phyloP scores from a whole-genome alignment of 2,329 filamentous ascomycete species.

The Scorias spongiosa region DNA sequence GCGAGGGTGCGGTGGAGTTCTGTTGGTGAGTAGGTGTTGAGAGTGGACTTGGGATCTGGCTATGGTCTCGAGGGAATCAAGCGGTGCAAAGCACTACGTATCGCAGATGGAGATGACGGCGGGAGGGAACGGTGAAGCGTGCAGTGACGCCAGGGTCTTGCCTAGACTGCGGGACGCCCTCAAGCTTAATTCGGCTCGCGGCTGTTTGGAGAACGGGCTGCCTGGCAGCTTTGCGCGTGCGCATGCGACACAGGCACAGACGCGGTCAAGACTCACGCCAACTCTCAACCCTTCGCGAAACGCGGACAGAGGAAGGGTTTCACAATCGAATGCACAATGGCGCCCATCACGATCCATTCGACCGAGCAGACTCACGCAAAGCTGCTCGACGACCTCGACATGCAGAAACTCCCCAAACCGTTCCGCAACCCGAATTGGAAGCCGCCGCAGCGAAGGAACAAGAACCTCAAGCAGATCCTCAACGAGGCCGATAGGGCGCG shows the following conservation, averaged over 20 bases:
- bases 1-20: constrained; percentile 10
- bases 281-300: too few relatives aligned
- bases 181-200: too few relatives aligned
- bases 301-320: too few relatives aligned
- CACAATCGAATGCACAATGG: constrained; percentile 32
- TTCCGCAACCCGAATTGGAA: constrained; percentile 89
- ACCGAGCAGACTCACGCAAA: constrained; percentile 66
- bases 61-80: neutral
- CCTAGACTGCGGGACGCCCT: too few relatives aligned
- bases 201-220: too few relatives aligned
- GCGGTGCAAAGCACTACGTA: neutral
- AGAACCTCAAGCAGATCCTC: constrained; percentile 94
- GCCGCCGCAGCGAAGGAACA: constrained; percentile 89
- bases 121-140: too few relatives aligned
- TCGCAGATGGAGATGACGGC: too few relatives aligned
- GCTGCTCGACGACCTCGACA: constrained; percentile 83
- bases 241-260: too few relatives aligned
- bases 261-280: too few relatives aligned
- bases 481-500: constrained; percentile 79
- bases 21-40: neutral
- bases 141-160: too few relatives aligned
- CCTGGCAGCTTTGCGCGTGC: too few relatives aligned
- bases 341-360: constrained; percentile 50
- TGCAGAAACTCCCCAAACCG: constrained; percentile 68
- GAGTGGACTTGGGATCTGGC: neutral